Evolutionary conservation across 2,329 filamentous ascomycete genomes (phyloP), one percentile per base, ranked within the genome.

Genomic region (Myotisia sp.): DNA sequence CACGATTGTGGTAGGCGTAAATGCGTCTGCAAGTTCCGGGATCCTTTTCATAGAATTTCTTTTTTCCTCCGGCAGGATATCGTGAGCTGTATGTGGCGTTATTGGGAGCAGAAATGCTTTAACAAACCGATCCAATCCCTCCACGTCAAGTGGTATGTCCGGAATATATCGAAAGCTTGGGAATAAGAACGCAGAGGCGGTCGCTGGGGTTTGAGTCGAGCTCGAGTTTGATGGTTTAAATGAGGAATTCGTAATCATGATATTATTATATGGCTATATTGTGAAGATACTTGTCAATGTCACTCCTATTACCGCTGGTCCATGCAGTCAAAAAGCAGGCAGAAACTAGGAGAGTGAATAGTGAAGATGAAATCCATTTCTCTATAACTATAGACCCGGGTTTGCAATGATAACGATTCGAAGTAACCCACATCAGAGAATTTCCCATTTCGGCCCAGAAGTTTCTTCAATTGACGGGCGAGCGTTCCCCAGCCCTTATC

Each of bases 101-200:
- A 43, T 38, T 2, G 59, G 58, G 6, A 63, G 53, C 19, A 64
- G 53, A 29, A 51, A 61, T n/a, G 52, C 55, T 16, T 48, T 54
- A 9, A 58, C 49, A 42, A 75, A 69, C 5, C 51, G 52, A 23
- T 62, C 58, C 24, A 69, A 42, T 36, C 64, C 64, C 40, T 74
- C 62, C 5, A 66, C 68, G 0, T 74, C 64, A 10, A 74, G 68
- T 2, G 80, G 75, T 26, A 92, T 70, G 37, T 70, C 71, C 0
- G 78, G 74, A 10, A 92, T 64, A 55, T 85, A 85, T 57, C 76
- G 77, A 65, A 93, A 93, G 53, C 73, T 76, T 2, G 86, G 86
- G 20, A 93, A 71, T 13, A 93, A 66, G 49, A 87, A 80, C 2
- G 70, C 80, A 1, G 79, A 84, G 0, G 54, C 53, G 0, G 48